Evolutionary conservation across 345 rosid species (phyloP).

Genomic region (Aethionema arabicum): DNA sequence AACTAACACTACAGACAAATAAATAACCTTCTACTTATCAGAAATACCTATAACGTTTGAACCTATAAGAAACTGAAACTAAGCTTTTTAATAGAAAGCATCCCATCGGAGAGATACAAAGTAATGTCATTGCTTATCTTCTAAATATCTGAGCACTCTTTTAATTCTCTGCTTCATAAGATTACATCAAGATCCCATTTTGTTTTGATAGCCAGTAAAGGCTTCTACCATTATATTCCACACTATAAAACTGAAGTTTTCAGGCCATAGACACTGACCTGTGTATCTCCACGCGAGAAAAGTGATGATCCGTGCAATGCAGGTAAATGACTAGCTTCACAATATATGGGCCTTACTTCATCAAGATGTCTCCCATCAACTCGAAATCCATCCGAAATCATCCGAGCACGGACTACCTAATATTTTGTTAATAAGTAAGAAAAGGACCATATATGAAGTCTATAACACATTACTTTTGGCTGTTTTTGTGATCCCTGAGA

Average conservation of each 20-base stretch:
- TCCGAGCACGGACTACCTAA: constrained; percentile 88
- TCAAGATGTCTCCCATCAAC: constrained; percentile 87
- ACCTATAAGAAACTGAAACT: background rate
- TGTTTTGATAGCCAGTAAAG: background rate
- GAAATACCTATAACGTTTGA: constrained; percentile 8
- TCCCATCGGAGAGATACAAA: constrained; percentile 1
- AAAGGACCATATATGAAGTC: constrained; percentile 17
- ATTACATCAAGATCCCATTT: too few relatives aligned
- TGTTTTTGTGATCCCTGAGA: background rate
- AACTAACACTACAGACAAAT: background rate
- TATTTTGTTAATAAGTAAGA: constrained; percentile 28
- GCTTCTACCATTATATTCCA: constrained; percentile 1
- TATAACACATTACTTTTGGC: constrained; percentile 15
- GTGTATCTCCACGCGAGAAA: constrained; percentile 96
- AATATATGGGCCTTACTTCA: constrained; percentile 82
- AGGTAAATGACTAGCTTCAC: constrained; percentile 73
- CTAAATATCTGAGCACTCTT: background rate
- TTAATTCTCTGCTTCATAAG: background rate
- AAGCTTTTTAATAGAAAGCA: constrained; percentile 9
- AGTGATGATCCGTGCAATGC: constrained; percentile 82
- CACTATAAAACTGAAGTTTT: constrained; percentile 17
- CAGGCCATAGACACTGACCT: constrained; percentile 45
- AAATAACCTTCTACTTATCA: background rate
- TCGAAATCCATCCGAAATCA: constrained; percentile 78
- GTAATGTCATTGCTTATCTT: constrained; percentile 2